Evolutionary conservation across 2,329 filamentous ascomycete genomes (phyloP), one percentile per base, ranked within the genome.

Genomic region (Akanthomyces dipterigenus): DNA sequence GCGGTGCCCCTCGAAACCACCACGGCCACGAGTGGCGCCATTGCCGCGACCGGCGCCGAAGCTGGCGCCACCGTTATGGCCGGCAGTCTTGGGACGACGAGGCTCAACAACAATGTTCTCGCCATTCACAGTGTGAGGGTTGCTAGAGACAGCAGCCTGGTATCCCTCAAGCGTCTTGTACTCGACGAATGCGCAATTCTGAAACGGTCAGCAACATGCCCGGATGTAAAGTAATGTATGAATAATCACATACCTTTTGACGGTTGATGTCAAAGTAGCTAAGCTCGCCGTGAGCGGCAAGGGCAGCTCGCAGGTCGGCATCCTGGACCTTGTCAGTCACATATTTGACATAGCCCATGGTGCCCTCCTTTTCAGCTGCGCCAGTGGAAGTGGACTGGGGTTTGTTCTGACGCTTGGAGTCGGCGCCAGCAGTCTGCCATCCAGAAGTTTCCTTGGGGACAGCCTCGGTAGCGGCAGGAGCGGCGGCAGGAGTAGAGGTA

Each of bases 181-280:
- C 75, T 99, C 95, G 63, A 97, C 91, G 72, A 98, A 98, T 28
- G 95, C 95, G 71, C 92, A 97, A 82, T 95, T 97, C 93, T 96
- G 71, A 31, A 45, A 56, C 46, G 55, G 20, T 65, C 65, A 66
- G 63, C 66, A 61, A 70, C 67, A 50, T 31, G 34, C 4, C 34
- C 31, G 16, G 2, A 16, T 20, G 12, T 5, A 28, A 36, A 18
- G 18, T 4, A 3, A 7, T 16, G 7, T 48, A 12, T 4, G 34
- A 22, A 3, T 14, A 18, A 50, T n/a, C 61, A 72, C 77, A 64
- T 75, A 96, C 93, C 89, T 96, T 97, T 69, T 84, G 78, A 63
- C 89, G 87, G 76, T 90, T 92, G 68, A 93, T 84, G 62, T 92
- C 90, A 65, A 93, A 91, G 70, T 88, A 87, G 60, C 81, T 80